phyloP scores from a whole-genome alignment of 176 grass and related monocot species.

The Rhynchospora pubera region DNA sequence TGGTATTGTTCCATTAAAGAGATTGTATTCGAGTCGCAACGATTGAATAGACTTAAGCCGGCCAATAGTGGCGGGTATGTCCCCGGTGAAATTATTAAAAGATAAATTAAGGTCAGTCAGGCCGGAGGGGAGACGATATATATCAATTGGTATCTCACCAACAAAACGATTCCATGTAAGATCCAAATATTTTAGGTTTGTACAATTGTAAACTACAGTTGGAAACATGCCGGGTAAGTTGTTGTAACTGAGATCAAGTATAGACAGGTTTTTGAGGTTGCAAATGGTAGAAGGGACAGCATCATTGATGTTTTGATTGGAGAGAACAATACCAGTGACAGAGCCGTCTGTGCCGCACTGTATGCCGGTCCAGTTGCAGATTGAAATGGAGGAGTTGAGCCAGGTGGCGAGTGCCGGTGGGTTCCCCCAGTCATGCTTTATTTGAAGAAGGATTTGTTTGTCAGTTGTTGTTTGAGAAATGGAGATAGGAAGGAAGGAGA shows the following conservation, averaged over 20 bases:
- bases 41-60: constrained; percentile 5
- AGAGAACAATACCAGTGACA: constrained; percentile 30
- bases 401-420: constrained; percentile 36
- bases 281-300: constrained; percentile 41
- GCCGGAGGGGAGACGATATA: constrained; percentile 25
- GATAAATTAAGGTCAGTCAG: constrained; percentile 28
- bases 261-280: constrained; percentile 25
- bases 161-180: constrained; percentile 38
- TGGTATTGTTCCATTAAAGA: constrained; percentile 30
- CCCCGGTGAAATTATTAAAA: constrained; percentile 27
- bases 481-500: neutral
- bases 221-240: neutral
- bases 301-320: constrained; percentile 7
- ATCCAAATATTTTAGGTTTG: constrained; percentile 30
- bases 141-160: constrained; percentile 34
- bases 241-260: constrained; percentile 49
- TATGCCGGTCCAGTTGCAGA: constrained; percentile 56
- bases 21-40: constrained; percentile 28
- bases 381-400: constrained; percentile 2
- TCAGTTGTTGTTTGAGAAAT: constrained; percentile 24
- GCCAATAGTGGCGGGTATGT: constrained; percentile 38
- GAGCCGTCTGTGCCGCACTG: constrained; percentile 23
- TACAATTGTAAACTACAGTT: constrained; percentile 34
- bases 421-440: constrained; percentile 44
- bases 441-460: constrained; percentile 24